These are phyloP conservation scores for Solanum hybrid DNA, from an alignment of 305 asterid species.

Conservation along the genomic window DNA sequence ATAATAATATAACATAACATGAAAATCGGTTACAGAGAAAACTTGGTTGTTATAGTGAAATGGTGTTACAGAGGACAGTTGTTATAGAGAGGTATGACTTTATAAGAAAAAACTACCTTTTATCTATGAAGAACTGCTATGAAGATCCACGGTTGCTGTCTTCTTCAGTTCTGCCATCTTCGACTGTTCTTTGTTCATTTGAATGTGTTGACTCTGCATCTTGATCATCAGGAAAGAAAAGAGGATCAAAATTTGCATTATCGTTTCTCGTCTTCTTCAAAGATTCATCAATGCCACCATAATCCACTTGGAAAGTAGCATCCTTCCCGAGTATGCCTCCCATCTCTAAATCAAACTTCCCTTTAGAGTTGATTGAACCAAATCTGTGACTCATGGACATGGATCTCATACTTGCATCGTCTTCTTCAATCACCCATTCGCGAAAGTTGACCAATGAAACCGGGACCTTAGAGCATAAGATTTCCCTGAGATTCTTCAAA, in stretches of 20 bases:
- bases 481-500: constrained; percentile 50
- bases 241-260: constrained; percentile 23
- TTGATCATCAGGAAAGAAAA: constrained; percentile 23
- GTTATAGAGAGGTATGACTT: background rate
- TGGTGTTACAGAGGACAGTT: background rate
- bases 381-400: constrained; percentile 27
- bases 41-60: background rate
- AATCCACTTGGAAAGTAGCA: constrained; percentile 48
- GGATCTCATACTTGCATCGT: constrained; percentile 28
- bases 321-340: constrained; percentile 43
- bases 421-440: constrained; percentile 62
- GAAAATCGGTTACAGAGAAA: background rate
- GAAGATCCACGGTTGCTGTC: constrained; percentile 7
- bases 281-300: constrained; percentile 37
- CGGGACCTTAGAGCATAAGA: constrained; percentile 39
- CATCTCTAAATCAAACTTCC: constrained; percentile 45
- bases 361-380: constrained; percentile 29
- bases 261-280: constrained; percentile 34
- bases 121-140: constrained; percentile 10
- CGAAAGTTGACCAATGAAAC: constrained; percentile 60
- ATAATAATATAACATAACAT: background rate
- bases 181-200: constrained; percentile 5
- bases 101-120: constrained; percentile 1
- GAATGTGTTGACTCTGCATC: constrained; percentile 5
- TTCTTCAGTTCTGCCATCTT: constrained; percentile 29